Base-by-base conservation (phyloP, 805 yeast species). In the Monosporozyma solicola region DNA sequence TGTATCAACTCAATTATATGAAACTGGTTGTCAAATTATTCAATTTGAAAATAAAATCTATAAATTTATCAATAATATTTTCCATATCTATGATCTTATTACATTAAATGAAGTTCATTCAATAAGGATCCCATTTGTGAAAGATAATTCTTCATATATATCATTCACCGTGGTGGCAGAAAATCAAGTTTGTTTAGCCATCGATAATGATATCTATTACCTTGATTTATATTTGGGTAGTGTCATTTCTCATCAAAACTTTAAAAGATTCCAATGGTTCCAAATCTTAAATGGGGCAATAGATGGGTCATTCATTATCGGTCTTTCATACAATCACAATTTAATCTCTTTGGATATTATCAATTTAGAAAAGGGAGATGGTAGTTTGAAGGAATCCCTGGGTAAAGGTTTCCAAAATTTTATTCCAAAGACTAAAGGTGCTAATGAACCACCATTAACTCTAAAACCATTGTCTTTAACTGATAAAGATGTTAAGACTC, bases 381-480 rank as follows among this genome's bases (percentile, higher is more conserved):
- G 87, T 60, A 79, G 78, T 50, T 72, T 87, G 54, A 78, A 80
- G 54, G 90, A 86, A 59, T 80, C 87, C 11, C 64, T 87, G 31
- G 91, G 91, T 29, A 85, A 82, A 61, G 79, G 84, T 41, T 71
- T 69, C 44, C 58, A 54, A 22, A 54, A 46, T 15, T 53, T 57
- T 15, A 47, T 51, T 5, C 46, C 51, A 20, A 32, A 32, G 10
- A 24, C 22, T 9, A 29, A 29, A 6, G 33, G 56, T 3, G 50
- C 47, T 15, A 46, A 47, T 11, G 47, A 33, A 10, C 15, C 25
- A 1, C 44, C 52, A 16, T 29, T 53, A 15, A 13, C 45, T 6
- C 50, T 82, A 32, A 60, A 61, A 41, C 57, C 68, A 8, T 55
- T 68, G 29, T 55, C 63, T 46, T 57, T 55, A 25, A 61, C 53